A percentile compares a stretch with the other conserved stretches of the same genome.
phyloP scores from a whole-genome alignment of 2,329 filamentous ascomycete genomes.

The Xylariaceae sp. region DNA sequence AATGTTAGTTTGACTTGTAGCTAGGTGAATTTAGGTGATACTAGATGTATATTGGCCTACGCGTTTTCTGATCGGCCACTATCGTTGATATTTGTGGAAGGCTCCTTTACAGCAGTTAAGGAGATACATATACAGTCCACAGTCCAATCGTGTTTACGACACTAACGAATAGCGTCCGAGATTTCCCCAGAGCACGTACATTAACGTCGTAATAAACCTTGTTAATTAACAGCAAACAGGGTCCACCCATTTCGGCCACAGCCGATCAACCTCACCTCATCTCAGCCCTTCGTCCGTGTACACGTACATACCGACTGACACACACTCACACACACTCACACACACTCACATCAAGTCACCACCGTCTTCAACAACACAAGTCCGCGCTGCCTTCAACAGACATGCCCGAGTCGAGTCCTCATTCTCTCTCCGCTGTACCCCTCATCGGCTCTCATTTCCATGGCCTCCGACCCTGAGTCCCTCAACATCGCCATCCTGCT shows the following conservation, averaged over 20 bases:
- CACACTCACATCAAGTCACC: not conserved
- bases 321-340: no score
- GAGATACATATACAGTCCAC: no score
- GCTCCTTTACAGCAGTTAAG: no score
- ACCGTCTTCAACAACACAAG: constrained; percentile 19
- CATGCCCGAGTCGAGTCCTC: constrained; percentile 21
- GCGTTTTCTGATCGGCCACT: no score
- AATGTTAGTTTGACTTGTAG: no score
- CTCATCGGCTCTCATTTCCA: not conserved
- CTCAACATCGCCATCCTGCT: constrained; percentile 42
- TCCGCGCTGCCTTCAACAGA: constrained; percentile 32
- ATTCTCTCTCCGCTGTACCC: constrained; percentile 2
- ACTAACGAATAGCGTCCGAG: not conserved
- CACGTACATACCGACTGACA: no score
- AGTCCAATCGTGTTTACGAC: not conserved
- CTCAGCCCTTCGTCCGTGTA: not conserved
- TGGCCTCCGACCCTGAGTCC: constrained; percentile 5
- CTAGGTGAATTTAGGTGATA: no score
- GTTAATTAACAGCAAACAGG: not conserved
- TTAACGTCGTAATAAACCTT: not conserved
- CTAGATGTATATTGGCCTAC: no score
- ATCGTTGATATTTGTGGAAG: no score
- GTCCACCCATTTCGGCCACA: not conserved
- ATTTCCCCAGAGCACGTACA: not conserved
- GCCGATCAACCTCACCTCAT: not conserved